Conservation (phyloP, 2,329 filamentous ascomycete genomes). For the Aspergillus niger region DNA sequence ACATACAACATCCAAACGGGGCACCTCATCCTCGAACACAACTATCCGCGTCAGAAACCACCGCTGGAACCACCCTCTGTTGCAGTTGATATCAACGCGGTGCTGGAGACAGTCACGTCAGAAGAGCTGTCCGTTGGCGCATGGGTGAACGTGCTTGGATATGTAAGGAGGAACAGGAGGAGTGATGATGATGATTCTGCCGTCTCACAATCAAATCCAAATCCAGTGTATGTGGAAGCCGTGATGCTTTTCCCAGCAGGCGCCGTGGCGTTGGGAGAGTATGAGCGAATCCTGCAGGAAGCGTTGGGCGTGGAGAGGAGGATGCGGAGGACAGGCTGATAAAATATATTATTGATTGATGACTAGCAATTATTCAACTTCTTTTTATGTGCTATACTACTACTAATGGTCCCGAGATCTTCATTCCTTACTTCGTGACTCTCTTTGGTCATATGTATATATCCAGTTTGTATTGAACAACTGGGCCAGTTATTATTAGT, state of each 20-base stretch:
- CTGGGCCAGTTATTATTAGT: too few species aligned
- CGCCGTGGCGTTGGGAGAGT: slow-evolving; percentile 68
- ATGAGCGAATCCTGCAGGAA: slow-evolving; percentile 62
- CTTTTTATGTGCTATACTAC: background rate
- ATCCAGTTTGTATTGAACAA: background rate
- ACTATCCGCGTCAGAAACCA: slow-evolving; percentile 50
- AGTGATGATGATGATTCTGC: background rate
- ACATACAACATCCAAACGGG: slow-evolving; percentile 61
- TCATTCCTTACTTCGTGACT: background rate
- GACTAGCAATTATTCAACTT: background rate
- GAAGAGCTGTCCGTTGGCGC: slow-evolving; percentile 71
- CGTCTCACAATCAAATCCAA: slow-evolving; percentile 31
- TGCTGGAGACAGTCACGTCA: slow-evolving; percentile 66
- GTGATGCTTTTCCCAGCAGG: slow-evolving; percentile 77
- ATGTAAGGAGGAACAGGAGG: slow-evolving; percentile 51
- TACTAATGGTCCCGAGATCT: background rate
- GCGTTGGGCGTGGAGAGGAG: slow-evolving; percentile 37
- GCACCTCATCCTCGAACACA: slow-evolving; percentile 68
- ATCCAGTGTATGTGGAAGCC: slow-evolving; percentile 63
- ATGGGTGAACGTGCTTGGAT: slow-evolving; percentile 89
- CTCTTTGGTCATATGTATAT: background rate
- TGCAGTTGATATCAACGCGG: slow-evolving; percentile 69
- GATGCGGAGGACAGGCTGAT: slow-evolving; percentile 18
- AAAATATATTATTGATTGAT: background rate
- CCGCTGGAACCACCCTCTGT: slow-evolving; percentile 48